A percentile compares a stretch with the other conserved stretches of the same genome.
Conservation (phyloP, 1,284 basidiomycete genomes). For the Tausonia pullulans region DNA sequence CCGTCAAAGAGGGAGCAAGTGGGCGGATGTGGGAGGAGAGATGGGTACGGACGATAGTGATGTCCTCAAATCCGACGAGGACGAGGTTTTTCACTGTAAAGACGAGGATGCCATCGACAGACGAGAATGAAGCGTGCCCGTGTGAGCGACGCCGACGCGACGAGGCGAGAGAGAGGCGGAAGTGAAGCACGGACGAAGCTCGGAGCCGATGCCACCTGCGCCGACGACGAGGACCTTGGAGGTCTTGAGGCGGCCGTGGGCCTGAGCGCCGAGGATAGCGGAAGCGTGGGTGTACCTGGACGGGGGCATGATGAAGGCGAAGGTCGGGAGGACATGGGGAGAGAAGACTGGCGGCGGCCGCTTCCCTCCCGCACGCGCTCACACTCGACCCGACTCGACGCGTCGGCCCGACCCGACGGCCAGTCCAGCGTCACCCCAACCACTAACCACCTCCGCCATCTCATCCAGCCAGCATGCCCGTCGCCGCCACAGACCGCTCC, state of each 20-base stretch:
- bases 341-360: not conserved
- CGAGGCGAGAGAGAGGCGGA: not conserved
- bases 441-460: not conserved
- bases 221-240: constrained; percentile 82
- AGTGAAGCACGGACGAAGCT: constrained; percentile 57
- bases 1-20: not conserved
- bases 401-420: not conserved
- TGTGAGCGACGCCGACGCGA: too few relatives aligned
- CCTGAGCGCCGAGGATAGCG: constrained; percentile 62
- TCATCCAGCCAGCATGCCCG: not conserved
- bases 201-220: constrained; percentile 94
- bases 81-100: constrained; percentile 86
- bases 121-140: not conserved
- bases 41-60: constrained; percentile 48
- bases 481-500: too few relatives aligned
- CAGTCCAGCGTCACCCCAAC: not conserved
- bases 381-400: not conserved
- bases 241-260: constrained; percentile 41
- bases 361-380: too few relatives aligned
- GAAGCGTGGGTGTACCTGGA: constrained; percentile 41
- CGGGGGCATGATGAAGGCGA: not conserved
- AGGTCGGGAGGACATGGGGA: not conserved
- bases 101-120: not conserved
- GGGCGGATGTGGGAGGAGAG: not conserved
- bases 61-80: constrained; percentile 79